Evolutionary conservation across 2,329 filamentous ascomycete genomes (phyloP).

Genomic region (Fusarium nematophilum): DNA sequence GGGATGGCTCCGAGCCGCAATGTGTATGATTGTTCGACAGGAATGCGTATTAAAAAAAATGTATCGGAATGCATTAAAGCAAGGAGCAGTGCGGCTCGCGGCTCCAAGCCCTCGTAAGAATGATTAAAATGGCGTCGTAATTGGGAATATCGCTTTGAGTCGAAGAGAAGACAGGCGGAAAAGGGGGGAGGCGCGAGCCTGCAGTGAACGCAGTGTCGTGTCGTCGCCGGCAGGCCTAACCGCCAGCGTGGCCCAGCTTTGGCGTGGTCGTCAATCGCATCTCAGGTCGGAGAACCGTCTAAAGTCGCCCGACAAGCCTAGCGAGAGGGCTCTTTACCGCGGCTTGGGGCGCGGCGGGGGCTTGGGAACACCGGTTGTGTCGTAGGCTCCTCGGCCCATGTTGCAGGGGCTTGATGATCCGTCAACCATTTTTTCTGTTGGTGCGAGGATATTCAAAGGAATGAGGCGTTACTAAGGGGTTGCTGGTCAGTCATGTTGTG

Average conservation of each 20-base stretch:
- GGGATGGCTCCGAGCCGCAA: constrained; percentile 51
- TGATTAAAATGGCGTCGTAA: constrained; percentile 41
- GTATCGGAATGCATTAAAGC: constrained; percentile 48
- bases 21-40: constrained; percentile 49
- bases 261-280: constrained; percentile 35
- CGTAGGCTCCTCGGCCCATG: constrained; percentile 65
- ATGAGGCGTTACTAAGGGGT: constrained; percentile 13
- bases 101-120: constrained; percentile 32
- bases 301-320: constrained; percentile 35
- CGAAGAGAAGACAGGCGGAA: constrained; percentile 34
- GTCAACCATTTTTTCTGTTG: constrained; percentile 51
- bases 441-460: constrained; percentile 11
- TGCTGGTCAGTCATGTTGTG: constrained; percentile 30
- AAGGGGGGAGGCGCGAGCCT: constrained; percentile 17
- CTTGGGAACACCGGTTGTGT: constrained; percentile 62
- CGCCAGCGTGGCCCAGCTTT: constrained; percentile 36
- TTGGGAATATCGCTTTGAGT: constrained; percentile 35
- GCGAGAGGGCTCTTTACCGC: constrained; percentile 45
- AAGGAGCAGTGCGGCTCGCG: constrained; percentile 31
- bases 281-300: constrained; percentile 19
- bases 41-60: constrained; percentile 51
- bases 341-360: constrained; percentile 57
- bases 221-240: constrained; percentile 31
- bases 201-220: constrained; percentile 20
- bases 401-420: constrained; percentile 51